These are phyloP conservation scores for Limonium bicolor DNA, from an alignment of 148 eudicot species.

Conservation along the genomic window DNA sequence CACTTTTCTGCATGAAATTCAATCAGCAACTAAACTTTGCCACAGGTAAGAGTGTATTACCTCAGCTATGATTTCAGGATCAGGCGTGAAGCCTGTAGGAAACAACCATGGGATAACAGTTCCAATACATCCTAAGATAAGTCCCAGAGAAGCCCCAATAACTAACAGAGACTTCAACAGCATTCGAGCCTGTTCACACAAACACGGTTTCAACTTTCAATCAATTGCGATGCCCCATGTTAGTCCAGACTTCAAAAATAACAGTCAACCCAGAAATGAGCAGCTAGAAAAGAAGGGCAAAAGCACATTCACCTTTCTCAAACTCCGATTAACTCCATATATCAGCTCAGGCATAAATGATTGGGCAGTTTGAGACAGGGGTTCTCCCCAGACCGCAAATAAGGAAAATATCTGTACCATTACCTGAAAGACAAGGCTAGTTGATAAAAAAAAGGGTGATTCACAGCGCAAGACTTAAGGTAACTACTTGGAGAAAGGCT, in stretches of 20 bases:
- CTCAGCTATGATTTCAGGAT: slow-evolving; percentile 57
- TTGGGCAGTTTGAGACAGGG: slow-evolving; percentile 95
- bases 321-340: slow-evolving; percentile 64
- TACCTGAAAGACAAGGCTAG: slow-evolving; percentile 30
- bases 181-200: slow-evolving; percentile 41
- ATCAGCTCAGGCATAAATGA: slow-evolving; percentile 96
- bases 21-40: background rate
- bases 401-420: slow-evolving; percentile 61
- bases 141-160: slow-evolving; percentile 57
- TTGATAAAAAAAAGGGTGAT: no score
- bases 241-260: no score
- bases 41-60: slow-evolving; percentile 13
- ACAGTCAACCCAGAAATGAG: no score
- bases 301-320: slow-evolving; percentile 41
- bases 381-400: slow-evolving; percentile 88
- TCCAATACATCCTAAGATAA: slow-evolving; percentile 55
- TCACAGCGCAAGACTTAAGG: no score
- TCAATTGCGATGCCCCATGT: no score
- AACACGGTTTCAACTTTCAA: background rate
- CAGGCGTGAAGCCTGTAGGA: slow-evolving; percentile 69
- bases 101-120: slow-evolving; percentile 64
- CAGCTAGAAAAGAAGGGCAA: background rate
- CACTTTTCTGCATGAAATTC: no score
- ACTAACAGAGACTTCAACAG: slow-evolving; percentile 67
- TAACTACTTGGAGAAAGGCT: no score